Evolutionary conservation across 108 stramenopile species (phyloP).

Genomic region (Cyclotella distinguenda): DNA sequence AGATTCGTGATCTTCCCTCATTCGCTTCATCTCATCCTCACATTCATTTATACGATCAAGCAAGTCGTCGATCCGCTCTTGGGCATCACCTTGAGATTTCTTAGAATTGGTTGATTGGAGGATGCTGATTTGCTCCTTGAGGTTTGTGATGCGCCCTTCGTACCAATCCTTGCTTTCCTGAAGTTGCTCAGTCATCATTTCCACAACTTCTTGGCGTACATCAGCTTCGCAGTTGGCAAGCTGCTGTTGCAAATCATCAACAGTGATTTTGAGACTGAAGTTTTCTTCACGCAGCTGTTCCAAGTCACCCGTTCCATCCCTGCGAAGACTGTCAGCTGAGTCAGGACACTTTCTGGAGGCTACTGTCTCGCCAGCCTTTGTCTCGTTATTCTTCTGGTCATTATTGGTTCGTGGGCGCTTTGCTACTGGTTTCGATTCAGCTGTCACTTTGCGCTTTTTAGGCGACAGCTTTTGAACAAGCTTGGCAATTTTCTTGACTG

Average conservation of each 20-base stretch:
- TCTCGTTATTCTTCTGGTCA: slow-evolving; percentile 5
- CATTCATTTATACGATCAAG: slow-evolving; percentile 79
- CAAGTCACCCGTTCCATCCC: slow-evolving; percentile 26
- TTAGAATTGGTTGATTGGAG: slow-evolving; percentile 39
- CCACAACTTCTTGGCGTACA: slow-evolving; percentile 75
- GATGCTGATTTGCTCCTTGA: slow-evolving; percentile 39
- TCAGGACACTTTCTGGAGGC: slow-evolving; percentile 1
- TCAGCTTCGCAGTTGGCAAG: slow-evolving; percentile 56
- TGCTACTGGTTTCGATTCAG: slow-evolving; percentile 17
- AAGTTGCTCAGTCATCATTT: slow-evolving; percentile 69
- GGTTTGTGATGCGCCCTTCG: slow-evolving; percentile 53
- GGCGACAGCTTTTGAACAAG: slow-evolving; percentile 46
- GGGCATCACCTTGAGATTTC: slow-evolving; percentile 51
- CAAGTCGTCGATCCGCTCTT: slow-evolving; percentile 59
- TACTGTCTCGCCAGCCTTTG: background rate
- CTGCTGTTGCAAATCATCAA: slow-evolving; percentile 49
- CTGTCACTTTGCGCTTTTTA: slow-evolving; percentile 42
- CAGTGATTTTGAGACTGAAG: slow-evolving; percentile 40
- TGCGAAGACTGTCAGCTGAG: background rate
- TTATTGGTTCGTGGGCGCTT: slow-evolving; percentile 37
- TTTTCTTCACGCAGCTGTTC: slow-evolving; percentile 37
- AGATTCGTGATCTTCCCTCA: slow-evolving; percentile 58
- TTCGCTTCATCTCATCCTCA: slow-evolving; percentile 83
- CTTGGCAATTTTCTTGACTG: slow-evolving; percentile 39
- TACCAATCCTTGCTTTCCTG: slow-evolving; percentile 59